Evolutionary conservation across 768 basidiomycete genomes (phyloP).

Genomic region (Megacollybia marginata): DNA sequence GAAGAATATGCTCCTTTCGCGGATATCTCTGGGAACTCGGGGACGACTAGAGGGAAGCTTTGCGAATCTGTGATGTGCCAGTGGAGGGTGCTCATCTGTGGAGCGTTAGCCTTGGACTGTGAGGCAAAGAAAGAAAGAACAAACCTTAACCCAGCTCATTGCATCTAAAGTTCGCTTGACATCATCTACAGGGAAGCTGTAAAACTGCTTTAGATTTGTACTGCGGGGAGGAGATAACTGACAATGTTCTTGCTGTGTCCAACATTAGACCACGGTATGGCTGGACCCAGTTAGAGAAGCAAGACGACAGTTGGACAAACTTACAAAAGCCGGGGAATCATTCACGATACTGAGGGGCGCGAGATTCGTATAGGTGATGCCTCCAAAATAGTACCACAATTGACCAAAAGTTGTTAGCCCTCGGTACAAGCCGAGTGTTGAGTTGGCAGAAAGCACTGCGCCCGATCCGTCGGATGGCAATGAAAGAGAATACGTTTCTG

Average conservation of each 20-base stretch:
- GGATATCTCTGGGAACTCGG: constrained; percentile 53
- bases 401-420: constrained; percentile 75
- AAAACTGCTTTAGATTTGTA: neutral
- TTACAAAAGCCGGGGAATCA: constrained; percentile 63
- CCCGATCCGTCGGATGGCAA: constrained; percentile 46
- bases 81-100: constrained; percentile 66
- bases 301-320: constrained; percentile 13
- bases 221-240: constrained; percentile 13
- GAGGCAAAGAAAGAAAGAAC: constrained; percentile 1
- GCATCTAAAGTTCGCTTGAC: constrained; percentile 66
- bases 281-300: constrained; percentile 22
- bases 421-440: constrained; percentile 59
- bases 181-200: constrained; percentile 54
- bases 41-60: constrained; percentile 66
- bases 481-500: constrained; percentile 53
- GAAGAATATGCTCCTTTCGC: constrained; percentile 61
- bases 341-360: constrained; percentile 49
- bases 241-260: constrained; percentile 77
- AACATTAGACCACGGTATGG: constrained; percentile 75
- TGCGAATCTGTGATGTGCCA: constrained; percentile 86
- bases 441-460: constrained; percentile 51
- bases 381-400: constrained; percentile 50
- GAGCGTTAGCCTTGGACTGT: neutral
- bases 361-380: constrained; percentile 42
- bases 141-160: constrained; percentile 68